These are phyloP conservation scores for Auricularia sp. DNA, from an alignment of 768 basidiomycete species.

Conservation along the genomic window DNA sequence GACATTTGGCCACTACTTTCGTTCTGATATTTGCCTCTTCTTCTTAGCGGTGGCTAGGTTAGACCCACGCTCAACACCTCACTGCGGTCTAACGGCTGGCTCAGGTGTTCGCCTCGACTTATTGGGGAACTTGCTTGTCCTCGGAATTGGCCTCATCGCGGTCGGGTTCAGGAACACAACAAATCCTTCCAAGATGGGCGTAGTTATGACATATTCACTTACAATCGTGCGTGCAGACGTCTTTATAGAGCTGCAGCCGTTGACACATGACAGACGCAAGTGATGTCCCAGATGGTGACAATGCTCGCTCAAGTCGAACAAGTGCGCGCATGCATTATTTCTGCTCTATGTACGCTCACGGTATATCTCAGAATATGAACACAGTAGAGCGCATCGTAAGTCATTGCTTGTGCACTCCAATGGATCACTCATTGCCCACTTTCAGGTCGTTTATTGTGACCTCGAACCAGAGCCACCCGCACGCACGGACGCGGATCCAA, in stretches of 20 bases:
- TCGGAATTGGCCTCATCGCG: conserved; percentile 65
- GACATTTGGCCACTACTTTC: no score
- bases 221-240: not conserved
- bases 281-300: not conserved
- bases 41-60: not conserved
- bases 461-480: conserved; percentile 53
- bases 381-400: conserved; percentile 56
- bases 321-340: not conserved
- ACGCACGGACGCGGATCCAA: conserved; percentile 35
- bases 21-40: no score
- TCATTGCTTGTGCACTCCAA: not conserved
- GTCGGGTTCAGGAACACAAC: conserved; percentile 46
- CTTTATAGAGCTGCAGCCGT: not conserved
- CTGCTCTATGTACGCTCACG: not conserved
- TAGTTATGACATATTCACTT: conserved; percentile 45
- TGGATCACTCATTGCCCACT: not conserved
- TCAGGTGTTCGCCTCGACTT: conserved; percentile 52
- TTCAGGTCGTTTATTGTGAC: conserved; percentile 36
- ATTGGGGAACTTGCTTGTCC: conserved; percentile 54
- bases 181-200: conserved; percentile 51
- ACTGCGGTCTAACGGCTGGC: conserved; percentile 11
- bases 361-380: conserved; percentile 43
- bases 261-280: not conserved
- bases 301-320: not conserved
- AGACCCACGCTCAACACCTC: not conserved